Evolutionary conservation across 2,329 filamentous ascomycete genomes (phyloP), one percentile per base, ranked within the genome.

Genomic region (Pezicula neosporulosa): DNA sequence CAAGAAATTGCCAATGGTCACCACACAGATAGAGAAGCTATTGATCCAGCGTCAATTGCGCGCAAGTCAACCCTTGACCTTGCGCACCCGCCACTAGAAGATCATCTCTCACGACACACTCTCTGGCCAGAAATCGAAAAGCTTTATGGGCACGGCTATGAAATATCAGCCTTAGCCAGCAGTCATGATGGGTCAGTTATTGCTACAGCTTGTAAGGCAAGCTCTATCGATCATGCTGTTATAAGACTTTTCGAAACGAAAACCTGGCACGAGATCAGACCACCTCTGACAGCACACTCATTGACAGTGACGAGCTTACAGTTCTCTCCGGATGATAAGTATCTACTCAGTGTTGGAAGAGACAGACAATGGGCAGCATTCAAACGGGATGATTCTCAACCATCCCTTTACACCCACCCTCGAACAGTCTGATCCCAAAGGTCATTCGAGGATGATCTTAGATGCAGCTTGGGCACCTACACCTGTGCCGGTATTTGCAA

Each of bases 121-220:
- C 82, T 99, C 30, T 99, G 92, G 91, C 94, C 94, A 3, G 94
- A 99, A 67, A 83, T 83, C 6, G 94, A 99, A 69, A 99, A 99
- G 73, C 80, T 99, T 1, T 99, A 99, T 70, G 94, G 94, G 2
- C 94, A 99, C 70, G 94, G 94, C 28, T 97, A 97, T 71, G 94
- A 99, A 70, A 93, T 99, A 46, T 96, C 90, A 2, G 88, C 90
- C 36, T 82, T 96, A 15, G 89, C 92, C 10, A 81, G 86, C 7
- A 90, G 84, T 63, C 81, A 89, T 63, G 85, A 91, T 61, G 87
- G 88, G 12, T 75, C 70, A 3, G 70, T 97, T 19, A 79, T 99
- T 13, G 94, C 94, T 30, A 97, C 92, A 48, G 91, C 94, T 2
- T 99, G 94, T 74, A 90, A 89, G 64, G 94, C 94, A 16, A 96